phyloP scores from a whole-genome alignment of 345 rosid genomes.

The Ailanthus altissimus region DNA sequence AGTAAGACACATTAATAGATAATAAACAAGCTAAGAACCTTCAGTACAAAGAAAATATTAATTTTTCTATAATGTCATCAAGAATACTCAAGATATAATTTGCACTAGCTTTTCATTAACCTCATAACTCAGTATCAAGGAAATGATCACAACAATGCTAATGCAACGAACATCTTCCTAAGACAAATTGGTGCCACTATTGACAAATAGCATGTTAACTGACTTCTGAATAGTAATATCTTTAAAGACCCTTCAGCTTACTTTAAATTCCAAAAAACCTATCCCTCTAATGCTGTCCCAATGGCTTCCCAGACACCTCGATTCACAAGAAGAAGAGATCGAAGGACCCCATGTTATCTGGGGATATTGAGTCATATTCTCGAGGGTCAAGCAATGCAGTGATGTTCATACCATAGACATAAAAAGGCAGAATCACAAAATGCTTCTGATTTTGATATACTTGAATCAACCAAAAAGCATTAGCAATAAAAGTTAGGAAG shows the following conservation, averaged over 20 bases:
- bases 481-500: neutral
- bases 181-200: neutral
- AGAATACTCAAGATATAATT: neutral
- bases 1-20: neutral
- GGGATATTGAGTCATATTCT: neutral
- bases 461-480: neutral
- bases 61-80: neutral
- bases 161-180: neutral
- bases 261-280: neutral
- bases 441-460: neutral
- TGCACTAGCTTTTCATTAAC: constrained; percentile 2
- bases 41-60: neutral
- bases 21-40: neutral
- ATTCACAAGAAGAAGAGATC: neutral
- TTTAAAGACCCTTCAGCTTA: neutral
- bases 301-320: constrained; percentile 3
- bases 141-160: neutral
- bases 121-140: neutral
- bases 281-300: neutral
- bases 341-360: neutral
- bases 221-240: neutral
- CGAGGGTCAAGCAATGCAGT: neutral
- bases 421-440: neutral
- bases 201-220: neutral
- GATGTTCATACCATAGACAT: neutral